phyloP scores from a whole-genome alignment of 75 land plant genomes.

The Selaginella moellendorffii region DNA sequence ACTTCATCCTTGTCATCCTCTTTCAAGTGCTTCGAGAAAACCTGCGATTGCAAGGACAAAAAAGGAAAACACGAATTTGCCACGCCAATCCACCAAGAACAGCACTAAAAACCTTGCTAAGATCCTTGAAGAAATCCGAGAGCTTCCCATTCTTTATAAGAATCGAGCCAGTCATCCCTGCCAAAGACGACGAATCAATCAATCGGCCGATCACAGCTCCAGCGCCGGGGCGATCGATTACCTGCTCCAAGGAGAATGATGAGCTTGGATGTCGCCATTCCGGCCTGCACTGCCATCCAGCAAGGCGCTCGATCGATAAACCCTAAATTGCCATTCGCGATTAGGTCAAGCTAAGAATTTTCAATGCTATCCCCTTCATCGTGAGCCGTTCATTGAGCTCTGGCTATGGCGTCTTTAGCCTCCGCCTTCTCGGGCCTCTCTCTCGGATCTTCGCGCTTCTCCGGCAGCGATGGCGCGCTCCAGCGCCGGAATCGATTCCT shows the following conservation, averaged over 20 bases:
- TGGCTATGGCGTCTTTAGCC: neutral
- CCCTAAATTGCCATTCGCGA: too few species aligned
- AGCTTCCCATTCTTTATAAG: conserved; percentile 2
- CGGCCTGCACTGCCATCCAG: conserved; percentile 19
- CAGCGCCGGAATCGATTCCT: neutral
- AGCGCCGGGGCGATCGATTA: conserved; percentile 12
- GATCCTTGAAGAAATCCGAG: conserved; percentile 5
- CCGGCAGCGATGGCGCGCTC: neutral
- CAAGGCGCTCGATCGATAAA: too few species aligned
- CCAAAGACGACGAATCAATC: conserved; percentile 37
- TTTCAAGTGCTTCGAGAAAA: conserved; percentile 10
- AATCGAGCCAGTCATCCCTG: conserved; percentile 8
- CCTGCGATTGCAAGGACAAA: neutral
- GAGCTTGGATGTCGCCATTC: conserved; percentile 14
- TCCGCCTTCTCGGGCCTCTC: neutral
- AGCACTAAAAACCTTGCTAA: neutral
- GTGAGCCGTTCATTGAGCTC: too few species aligned
- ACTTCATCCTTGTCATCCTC: neutral
- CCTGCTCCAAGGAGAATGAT: conserved; percentile 17
- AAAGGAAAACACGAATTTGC: neutral
- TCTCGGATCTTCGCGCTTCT: neutral
- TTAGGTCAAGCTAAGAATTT: too few species aligned
- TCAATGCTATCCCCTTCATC: too few species aligned
- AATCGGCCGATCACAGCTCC: conserved; percentile 16
- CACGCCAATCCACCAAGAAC: neutral